Percentiles rank a stretch among this genome's conserved stretches.
Conservation (phyloP, 1,284 basidiomycete species). For the Paramarasmius palmivorus region DNA sequence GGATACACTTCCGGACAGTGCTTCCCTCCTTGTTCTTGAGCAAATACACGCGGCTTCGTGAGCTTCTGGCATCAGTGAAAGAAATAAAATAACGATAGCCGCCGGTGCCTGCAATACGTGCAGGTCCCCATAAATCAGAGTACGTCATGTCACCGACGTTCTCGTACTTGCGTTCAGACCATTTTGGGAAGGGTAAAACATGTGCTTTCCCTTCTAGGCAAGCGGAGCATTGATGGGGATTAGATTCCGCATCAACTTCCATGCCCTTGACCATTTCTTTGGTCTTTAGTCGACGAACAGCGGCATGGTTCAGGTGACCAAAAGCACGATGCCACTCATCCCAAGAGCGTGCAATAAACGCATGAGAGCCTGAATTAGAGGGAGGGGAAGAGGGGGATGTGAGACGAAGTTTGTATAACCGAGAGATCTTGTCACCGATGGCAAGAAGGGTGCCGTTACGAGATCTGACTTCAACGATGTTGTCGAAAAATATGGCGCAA, state of each 20-base stretch:
- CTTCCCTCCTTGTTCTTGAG: conserved; percentile 25
- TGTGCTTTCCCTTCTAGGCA: conserved; percentile 25
- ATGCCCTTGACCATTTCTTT: conserved; percentile 16
- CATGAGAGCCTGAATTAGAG: conserved; percentile 18
- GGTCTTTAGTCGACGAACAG: conserved; percentile 21
- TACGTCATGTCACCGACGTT: conserved; percentile 28
- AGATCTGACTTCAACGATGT: neutral
- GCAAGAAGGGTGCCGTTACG: neutral
- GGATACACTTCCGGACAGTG: conserved; percentile 6
- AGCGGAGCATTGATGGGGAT: conserved; percentile 17
- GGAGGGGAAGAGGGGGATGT: neutral
- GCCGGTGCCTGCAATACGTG: conserved; percentile 18
- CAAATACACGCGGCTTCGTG: conserved; percentile 24
- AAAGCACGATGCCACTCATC: conserved; percentile 23
- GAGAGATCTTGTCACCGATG: neutral
- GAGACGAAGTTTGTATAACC: too few relatives aligned
- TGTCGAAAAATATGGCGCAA: neutral
- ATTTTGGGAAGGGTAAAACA: conserved; percentile 22
- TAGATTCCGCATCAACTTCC: conserved; percentile 5
- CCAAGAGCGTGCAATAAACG: conserved; percentile 19
- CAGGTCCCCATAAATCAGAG: conserved; percentile 30
- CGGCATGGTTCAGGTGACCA: conserved; percentile 18
- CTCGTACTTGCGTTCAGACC: conserved; percentile 12
- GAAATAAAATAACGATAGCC: conserved; percentile 29
- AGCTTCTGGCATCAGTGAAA: conserved; percentile 30